Conservation (phyloP, 169 alveolate species). For the Plasmodium cynomolgi region DNA sequence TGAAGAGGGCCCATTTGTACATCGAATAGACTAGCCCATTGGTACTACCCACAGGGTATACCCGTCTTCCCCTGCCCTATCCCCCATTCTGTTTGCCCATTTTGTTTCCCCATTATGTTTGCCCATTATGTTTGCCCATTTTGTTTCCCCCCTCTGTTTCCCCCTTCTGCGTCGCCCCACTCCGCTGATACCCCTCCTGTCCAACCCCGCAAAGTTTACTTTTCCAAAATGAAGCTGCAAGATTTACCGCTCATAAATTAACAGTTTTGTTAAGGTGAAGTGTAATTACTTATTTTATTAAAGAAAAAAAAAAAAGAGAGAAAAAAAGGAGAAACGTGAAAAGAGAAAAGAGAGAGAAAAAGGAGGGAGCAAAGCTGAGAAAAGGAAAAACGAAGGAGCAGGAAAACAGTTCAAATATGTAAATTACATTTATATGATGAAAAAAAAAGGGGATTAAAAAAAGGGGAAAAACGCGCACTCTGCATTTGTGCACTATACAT, state of each 20-base stretch:
- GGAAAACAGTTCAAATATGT: conserved; percentile 9
- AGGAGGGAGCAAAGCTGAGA: not conserved
- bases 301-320: conserved; percentile 15
- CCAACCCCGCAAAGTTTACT: not conserved
- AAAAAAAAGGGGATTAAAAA: not conserved
- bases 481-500: not conserved
- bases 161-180: not conserved
- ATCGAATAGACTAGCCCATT: not conserved
- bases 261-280: conserved; percentile 1
- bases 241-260: conserved; percentile 27
- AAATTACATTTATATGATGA: not conserved
- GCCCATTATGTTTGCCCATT: not conserved
- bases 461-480: not conserved
- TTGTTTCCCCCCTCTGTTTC: not conserved
- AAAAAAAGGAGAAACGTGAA: too few species aligned
- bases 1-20: not conserved
- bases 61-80: not conserved
- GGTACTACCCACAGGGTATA: not conserved
- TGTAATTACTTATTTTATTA: conserved; percentile 10
- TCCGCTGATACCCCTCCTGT: not conserved
- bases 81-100: not conserved
- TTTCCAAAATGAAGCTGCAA: conserved; percentile 22
- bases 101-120: not conserved
- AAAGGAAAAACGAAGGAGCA: not conserved
- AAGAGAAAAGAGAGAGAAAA: too few species aligned